Percentiles rank a stretch among this genome's conserved stretches.
Evolutionary conservation across 768 basidiomycete genomes (phyloP).

Genomic region (Ramaria sp.): DNA sequence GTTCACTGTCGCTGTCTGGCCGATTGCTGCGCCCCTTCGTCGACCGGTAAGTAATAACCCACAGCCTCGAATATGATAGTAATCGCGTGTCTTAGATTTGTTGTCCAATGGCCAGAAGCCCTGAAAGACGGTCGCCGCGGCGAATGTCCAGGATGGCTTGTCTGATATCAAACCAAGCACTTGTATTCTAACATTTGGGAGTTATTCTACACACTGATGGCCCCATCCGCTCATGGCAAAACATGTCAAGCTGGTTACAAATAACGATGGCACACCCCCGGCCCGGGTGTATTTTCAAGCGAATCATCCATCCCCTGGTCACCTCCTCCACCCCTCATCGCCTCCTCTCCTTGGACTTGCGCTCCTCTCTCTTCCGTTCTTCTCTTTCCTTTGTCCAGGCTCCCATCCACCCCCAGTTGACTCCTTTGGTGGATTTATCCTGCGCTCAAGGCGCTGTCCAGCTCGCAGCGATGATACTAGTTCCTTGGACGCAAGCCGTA

Average conservation of each 20-base stretch:
- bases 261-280: not conserved
- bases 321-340: constrained; percentile 50
- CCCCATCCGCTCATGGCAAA: not conserved
- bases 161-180: constrained; percentile 27
- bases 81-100: constrained; percentile 40
- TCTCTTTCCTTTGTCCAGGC: constrained; percentile 46
- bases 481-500: constrained; percentile 78
- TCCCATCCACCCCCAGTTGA: constrained; percentile 79
- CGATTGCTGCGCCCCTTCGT: constrained; percentile 72
- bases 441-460: constrained; percentile 77
- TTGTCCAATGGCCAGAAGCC: constrained; percentile 83
- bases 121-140: constrained; percentile 30
- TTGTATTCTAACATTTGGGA: not conserved
- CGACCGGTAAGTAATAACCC: constrained; percentile 46
- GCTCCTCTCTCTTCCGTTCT: constrained; percentile 56
- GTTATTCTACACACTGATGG: not conserved
- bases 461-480: constrained; percentile 68
- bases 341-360: constrained; percentile 57
- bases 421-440: constrained; percentile 57
- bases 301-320: constrained; percentile 27
- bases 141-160: constrained; percentile 54
- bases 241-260: not conserved
- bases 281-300: not conserved
- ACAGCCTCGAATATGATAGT: not conserved
- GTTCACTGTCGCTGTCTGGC: constrained; percentile 71